A percentile compares a stretch with the other conserved stretches of the same genome.
These are phyloP conservation scores for Blakeslea trispora DNA, from an alignment of 371 early-diverging fungal genomes.

Conservation along the genomic window DNA sequence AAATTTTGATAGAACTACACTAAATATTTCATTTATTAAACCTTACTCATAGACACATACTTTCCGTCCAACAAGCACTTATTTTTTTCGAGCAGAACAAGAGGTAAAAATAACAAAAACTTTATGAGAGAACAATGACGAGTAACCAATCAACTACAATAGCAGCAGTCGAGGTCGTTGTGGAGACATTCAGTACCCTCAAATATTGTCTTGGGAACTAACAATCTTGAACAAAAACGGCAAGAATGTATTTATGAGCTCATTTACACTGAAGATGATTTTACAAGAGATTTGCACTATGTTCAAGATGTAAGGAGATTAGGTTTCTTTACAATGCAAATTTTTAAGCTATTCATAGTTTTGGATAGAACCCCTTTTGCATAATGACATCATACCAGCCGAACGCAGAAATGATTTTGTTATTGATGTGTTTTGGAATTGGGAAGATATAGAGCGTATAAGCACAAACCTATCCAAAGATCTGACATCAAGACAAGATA, in stretches of 20 bases:
- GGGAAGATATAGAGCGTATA: constrained; percentile 71
- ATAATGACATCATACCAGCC: constrained; percentile 66
- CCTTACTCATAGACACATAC: background rate
- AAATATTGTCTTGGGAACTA: constrained; percentile 19
- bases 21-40: background rate
- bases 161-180: constrained; percentile 11
- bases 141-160: background rate
- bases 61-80: constrained; percentile 2
- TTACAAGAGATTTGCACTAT: constrained; percentile 28
- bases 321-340: background rate
- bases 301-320: constrained; percentile 21
- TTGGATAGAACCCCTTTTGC: constrained; percentile 77
- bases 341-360: constrained; percentile 34
- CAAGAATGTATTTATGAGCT: constrained; percentile 40
- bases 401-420: constrained; percentile 72
- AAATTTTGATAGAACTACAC: too few relatives aligned
- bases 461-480: constrained; percentile 71
- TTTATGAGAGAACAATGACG: too few relatives aligned
- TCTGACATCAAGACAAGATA: constrained; percentile 73
- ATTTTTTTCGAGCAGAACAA: constrained; percentile 8
- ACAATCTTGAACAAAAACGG: constrained; percentile 26
- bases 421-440: constrained; percentile 83
- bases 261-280: constrained; percentile 36
- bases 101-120: constrained; percentile 11
- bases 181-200: constrained; percentile 36